Evolutionary conservation across 2,329 filamentous ascomycete species (phyloP), one percentile per base, ranked within the genome.

Genomic region (Arthrinium phaeospermum): DNA sequence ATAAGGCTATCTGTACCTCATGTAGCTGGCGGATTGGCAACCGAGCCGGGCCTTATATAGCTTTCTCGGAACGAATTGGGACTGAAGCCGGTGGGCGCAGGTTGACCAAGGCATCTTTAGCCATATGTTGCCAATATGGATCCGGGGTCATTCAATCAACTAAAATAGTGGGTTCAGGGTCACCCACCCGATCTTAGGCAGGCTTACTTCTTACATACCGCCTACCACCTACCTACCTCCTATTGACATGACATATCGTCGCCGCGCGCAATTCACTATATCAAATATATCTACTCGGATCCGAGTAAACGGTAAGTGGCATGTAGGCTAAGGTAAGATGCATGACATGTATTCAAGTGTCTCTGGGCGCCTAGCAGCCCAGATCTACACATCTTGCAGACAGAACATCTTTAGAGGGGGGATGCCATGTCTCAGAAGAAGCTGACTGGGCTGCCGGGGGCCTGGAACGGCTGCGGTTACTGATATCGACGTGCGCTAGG

Each of bases 111-210:
- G 57, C 34, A 64, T 14, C 19, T 64, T 64, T 64, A 10, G 16
- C 3, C 24, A 14, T n/a, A n/a, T n/a, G n/a, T 34, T 41, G 30
- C 12, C 13, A 41, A 30, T 41, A n/a, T 41, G 8, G 34, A 49
- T n/a, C 57, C 19, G 57, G 57, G 57, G 57, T 41, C 57, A 64
- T 64, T 64, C 57, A 34, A 34, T 37, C 34, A 13, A 41, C 57
- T 41, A 64, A 64, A 64, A 10, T 64, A 64, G 57, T 64, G 13
- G 34, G 19, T 1, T 41, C 30, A 61, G 34, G 30, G 34, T 12
- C 34, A 1, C 24, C 53, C 53, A 22, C 22, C 13, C 4, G 51
- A 41, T n/a, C 57, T 41, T 41, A n/a, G n/a, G 16, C 34, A 24
- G 14, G 4, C 34, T 41, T 57, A 13, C 24, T 34, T 30, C 14